phyloP scores from a whole-genome alignment of 2,329 filamentous ascomycete genomes.

The Biscogniauxia mediterranea region DNA sequence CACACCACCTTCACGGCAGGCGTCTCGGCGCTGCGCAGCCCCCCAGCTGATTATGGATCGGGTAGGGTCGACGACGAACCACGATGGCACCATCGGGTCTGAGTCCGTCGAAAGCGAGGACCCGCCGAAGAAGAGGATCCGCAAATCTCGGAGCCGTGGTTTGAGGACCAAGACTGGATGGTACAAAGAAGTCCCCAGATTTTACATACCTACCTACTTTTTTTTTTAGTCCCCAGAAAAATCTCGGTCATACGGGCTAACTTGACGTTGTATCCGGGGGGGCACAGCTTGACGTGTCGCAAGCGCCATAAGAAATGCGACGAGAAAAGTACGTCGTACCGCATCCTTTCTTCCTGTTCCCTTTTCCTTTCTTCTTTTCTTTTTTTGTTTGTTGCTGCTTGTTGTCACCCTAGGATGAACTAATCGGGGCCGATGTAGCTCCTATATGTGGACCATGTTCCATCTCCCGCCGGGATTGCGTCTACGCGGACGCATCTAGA shows the following conservation, averaged over 20 bases:
- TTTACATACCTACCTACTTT: not conserved
- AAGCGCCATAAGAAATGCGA: constrained; percentile 24
- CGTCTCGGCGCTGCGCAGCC: constrained; percentile 5
- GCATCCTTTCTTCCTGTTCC: not conserved
- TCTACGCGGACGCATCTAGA: constrained; percentile 13
- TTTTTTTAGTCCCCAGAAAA: constrained; percentile 1
- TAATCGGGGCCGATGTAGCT: constrained; percentile 4
- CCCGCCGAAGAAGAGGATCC: constrained; percentile 18
- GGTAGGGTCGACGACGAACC: constrained; percentile 3
- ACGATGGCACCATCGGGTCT: not conserved
- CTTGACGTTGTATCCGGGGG: not conserved
- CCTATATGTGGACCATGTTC: constrained; percentile 21
- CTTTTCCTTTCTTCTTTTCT: too few species aligned
- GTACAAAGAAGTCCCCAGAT: constrained; percentile 4
- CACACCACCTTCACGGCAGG: constrained; percentile 2
- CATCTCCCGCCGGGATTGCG: constrained; percentile 18
- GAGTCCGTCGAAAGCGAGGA: not conserved
- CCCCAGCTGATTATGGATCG: constrained; percentile 1
- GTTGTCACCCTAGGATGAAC: not conserved
- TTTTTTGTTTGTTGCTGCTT: not conserved
- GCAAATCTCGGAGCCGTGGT: constrained; percentile 21
- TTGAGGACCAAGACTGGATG: constrained; percentile 23
- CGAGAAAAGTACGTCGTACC: constrained; percentile 15
- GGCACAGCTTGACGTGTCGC: constrained; percentile 14
- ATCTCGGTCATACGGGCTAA: constrained; percentile 2